Evolutionary conservation across 78 protist species (phyloP), one percentile per base, ranked within the genome.

Genomic region (Isochrysis galbana): DNA sequence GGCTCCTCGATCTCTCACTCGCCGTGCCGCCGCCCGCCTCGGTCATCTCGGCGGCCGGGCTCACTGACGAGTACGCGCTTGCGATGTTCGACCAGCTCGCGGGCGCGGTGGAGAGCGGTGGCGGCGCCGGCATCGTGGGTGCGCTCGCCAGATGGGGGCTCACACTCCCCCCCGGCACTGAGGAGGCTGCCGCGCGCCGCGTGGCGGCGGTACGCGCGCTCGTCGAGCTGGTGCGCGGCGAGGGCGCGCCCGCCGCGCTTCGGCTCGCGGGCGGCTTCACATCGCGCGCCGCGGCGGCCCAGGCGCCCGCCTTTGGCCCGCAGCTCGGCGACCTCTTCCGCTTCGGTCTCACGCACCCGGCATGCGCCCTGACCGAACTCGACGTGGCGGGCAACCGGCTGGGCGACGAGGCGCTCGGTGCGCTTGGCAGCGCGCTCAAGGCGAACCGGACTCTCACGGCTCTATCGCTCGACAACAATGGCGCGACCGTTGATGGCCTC

Each of bases 351-450:
- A 34, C 47, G 39, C 0, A 41, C 34, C 38, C 38, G 38, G 29
- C 19, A 19, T 10, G 34, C 34, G 7, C 61, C 29, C 88, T 80
- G 55, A 29, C 32, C 39, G 5, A 0, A 21, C 88, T 80, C 88
- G 88, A 80, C 88, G 48, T 80, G 26, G 39, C 88, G 34, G 38
- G 25, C 48, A 80, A 80, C 88, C 11, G n/a, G 26, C 54, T 80
- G 32, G 88, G 88, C 51, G 87, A 78, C 51, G 51, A 0, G 38
- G 88, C 55, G 55, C 0, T 44, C 41, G 19, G 4, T 38, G 55
- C n/a, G 88, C 88, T 80, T 0, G 88, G 48, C 39, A 25, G 1
- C 23, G 88, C 88, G 51, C 88, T 80, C 25, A 0, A 4, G 55
- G 0, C 17, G 55, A 80, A 80, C 55, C 39, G 88, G 41, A 29